phyloP scores from a whole-genome alignment of 371 early-diverging fungal species.

The Massospora cicadina region DNA sequence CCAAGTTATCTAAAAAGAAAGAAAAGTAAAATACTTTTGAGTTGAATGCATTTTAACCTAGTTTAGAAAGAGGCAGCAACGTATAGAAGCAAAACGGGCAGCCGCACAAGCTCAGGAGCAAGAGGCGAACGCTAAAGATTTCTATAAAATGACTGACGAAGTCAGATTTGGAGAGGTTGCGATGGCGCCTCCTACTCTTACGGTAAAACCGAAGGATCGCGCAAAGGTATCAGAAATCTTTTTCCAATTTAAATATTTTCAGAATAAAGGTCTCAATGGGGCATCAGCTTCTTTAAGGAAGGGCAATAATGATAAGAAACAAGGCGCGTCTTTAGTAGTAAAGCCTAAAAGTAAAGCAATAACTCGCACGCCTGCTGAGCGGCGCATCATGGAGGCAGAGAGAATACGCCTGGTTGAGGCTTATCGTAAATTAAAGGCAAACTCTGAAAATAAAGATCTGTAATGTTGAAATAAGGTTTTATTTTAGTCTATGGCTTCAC shows the following conservation, averaged over 20 bases:
- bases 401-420: not conserved
- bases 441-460: not conserved
- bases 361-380: not conserved
- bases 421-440: not conserved
- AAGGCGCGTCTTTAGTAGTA: not conserved
- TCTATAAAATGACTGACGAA: constrained; percentile 3
- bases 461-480: no score
- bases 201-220: constrained; percentile 7
- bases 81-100: not conserved
- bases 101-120: not conserved
- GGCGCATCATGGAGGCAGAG: constrained; percentile 7
- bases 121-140: constrained; percentile 2
- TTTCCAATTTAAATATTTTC: not conserved
- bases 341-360: not conserved
- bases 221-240: not conserved
- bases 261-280: not conserved
- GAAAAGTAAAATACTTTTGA: not conserved
- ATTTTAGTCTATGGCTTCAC: no score
- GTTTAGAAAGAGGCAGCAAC: not conserved
- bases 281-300: not conserved
- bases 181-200: constrained; percentile 6
- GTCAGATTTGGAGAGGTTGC: constrained; percentile 11
- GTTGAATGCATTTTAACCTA: not conserved
- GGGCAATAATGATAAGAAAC: not conserved
- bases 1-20: not conserved